Conservation (phyloP, 805 yeast species). For the Suhomyces pyralidae region DNA sequence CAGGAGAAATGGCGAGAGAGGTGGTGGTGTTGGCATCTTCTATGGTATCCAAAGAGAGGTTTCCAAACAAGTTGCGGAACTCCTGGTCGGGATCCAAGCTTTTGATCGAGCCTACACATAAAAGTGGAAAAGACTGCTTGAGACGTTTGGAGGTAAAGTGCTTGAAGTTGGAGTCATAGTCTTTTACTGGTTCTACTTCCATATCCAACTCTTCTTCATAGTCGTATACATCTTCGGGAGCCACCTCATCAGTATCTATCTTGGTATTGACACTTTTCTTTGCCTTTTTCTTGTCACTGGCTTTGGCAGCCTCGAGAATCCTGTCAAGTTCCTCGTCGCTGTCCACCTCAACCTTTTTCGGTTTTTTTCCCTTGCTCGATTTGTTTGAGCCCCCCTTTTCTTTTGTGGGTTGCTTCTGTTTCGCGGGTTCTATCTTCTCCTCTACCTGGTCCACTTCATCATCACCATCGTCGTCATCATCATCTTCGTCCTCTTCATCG, state of each 20-base stretch:
- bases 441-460: conserved; percentile 13
- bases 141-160: conserved; percentile 48
- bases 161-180: conserved; percentile 44
- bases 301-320: conserved; percentile 43
- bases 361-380: conserved; percentile 21
- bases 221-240: conserved; percentile 11
- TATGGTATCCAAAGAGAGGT: conserved; percentile 60
- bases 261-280: conserved; percentile 10
- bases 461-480: conserved; percentile 17
- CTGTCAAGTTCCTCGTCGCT: conserved; percentile 60
- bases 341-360: conserved; percentile 16
- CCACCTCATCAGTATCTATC: conserved; percentile 8
- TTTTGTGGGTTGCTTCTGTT: not conserved
- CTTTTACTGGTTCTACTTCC: conserved; percentile 29
- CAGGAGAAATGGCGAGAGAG: conserved; percentile 66
- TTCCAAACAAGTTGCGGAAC: conserved; percentile 67
- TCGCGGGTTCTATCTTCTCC: conserved; percentile 2
- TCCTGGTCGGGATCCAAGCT: conserved; percentile 77
- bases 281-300: conserved; percentile 19
- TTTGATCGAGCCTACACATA: conserved; percentile 44
- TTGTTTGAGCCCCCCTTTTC: conserved; percentile 1
- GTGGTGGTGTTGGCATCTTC: conserved; percentile 78
- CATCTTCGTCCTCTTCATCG: conserved; percentile 26
- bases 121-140: conserved; percentile 33
- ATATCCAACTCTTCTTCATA: conserved; percentile 21